Conservation (phyloP, 176 grass and related monocot genomes). For the Avena sativa region DNA sequence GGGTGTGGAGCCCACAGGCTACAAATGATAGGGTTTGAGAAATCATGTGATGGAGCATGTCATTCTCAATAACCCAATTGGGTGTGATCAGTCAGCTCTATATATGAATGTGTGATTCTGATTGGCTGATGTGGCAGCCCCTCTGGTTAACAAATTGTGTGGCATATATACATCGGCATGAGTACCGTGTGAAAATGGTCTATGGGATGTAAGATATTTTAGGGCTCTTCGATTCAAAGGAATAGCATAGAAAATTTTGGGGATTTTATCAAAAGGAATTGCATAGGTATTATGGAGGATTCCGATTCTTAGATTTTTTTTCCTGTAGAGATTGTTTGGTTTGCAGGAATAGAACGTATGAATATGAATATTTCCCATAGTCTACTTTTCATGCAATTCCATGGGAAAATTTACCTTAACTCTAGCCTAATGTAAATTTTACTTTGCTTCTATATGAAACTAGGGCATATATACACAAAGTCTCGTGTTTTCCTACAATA, state of each 20-base stretch:
- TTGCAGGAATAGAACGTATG: not conserved
- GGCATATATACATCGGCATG: not conserved
- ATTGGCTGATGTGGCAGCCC: not conserved
- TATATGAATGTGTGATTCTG: slow-evolving; percentile 6
- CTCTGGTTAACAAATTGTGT: slow-evolving; percentile 25
- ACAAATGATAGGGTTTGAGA: slow-evolving; percentile 58
- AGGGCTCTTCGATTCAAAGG: not conserved
- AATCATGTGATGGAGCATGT: slow-evolving; percentile 85
- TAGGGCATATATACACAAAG: not conserved
- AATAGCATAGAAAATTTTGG: not conserved
- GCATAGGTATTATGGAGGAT: no score
- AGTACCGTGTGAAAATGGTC: slow-evolving; percentile 10
- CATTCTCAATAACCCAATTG: slow-evolving; percentile 51
- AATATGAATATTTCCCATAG: not conserved
- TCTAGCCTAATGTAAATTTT: not conserved
- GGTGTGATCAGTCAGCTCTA: not conserved
- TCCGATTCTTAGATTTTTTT: not conserved
- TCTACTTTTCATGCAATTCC: not conserved
- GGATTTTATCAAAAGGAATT: no score
- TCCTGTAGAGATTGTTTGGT: not conserved
- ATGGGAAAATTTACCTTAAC: not conserved
- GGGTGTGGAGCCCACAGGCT: slow-evolving; percentile 44
- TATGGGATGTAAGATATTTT: not conserved
- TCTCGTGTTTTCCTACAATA: not conserved
- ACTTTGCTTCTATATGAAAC: not conserved